These are phyloP conservation scores for Castanea crenata DNA, from an alignment of 306 rosid genomes.

Conservation along the genomic window DNA sequence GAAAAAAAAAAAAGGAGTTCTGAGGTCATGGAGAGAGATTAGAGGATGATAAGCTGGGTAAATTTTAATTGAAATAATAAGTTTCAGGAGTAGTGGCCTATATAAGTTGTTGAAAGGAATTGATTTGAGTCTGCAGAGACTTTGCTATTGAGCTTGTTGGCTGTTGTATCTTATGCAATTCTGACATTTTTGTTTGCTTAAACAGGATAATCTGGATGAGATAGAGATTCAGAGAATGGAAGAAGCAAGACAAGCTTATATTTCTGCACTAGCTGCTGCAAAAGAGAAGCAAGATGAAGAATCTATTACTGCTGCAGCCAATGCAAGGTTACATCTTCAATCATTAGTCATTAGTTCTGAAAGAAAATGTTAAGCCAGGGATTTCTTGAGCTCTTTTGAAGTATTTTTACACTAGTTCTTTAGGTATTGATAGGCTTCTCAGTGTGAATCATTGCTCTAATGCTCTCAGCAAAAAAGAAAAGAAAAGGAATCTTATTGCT, in stretches of 20 bases:
- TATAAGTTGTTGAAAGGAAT: neutral
- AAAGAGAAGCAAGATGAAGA: slow-evolving; percentile 82
- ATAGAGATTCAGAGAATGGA: slow-evolving; percentile 65
- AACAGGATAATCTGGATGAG: slow-evolving; percentile 85
- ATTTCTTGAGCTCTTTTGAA: slow-evolving; percentile 11
- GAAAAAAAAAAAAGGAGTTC: neutral
- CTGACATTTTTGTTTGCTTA: slow-evolving; percentile 13
- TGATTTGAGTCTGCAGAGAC: slow-evolving; percentile 2
- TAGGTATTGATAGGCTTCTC: slow-evolving; percentile 6
- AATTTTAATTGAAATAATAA: neutral
- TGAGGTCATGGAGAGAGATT: neutral
- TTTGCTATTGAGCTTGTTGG: neutral
- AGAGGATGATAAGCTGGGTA: neutral
- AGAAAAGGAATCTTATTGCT: neutral
- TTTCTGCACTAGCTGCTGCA: slow-evolving; percentile 62
- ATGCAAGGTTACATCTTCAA: slow-evolving; percentile 67
- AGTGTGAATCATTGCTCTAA: neutral
- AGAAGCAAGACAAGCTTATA: slow-evolving; percentile 73
- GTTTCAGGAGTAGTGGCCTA: neutral
- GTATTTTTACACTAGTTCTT: slow-evolving; percentile 6
- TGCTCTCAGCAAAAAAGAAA: neutral
- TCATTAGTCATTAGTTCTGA: slow-evolving; percentile 53
- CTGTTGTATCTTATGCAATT: slow-evolving; percentile 5
- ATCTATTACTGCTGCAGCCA: slow-evolving; percentile 71
- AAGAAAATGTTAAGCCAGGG: slow-evolving; percentile 33